Evolutionary conservation across 2,329 filamentous ascomycete genomes (phyloP), one percentile per base, ranked within the genome.

Genomic region (Colletotrichum sp.): DNA sequence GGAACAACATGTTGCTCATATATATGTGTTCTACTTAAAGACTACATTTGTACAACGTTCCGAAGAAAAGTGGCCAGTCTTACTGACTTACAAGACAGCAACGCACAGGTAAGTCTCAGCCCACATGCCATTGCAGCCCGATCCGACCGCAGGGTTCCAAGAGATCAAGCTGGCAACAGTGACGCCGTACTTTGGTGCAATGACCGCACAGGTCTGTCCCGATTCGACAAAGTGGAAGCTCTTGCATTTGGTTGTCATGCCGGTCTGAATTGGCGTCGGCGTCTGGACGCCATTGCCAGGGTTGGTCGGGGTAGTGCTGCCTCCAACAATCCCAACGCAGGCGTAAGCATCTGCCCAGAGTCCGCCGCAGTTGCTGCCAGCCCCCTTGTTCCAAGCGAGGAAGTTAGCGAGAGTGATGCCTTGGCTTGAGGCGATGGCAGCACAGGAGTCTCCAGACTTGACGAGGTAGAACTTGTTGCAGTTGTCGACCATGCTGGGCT

Each of bases 311-410:
- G 39, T 49, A 49, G 39, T 49, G 18, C 9, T 49, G 39, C 39
- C 39, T 18, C 70, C 63, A 52, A 72, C 13, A 52, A 66, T 26
- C 5, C 55, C 60, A 34, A 76, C 64, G 64, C 79, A 80, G 8
- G 70, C 69, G 30, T 76, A 77, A 7, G 71, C 62, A 16, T 70
- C 59, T 2, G 70, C 63, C 72, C 78, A 76, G 10, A 85, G 78
- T 26, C 79, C 77, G 13, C 26, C 57, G 74, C 83, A 85, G 34
- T 78, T 76, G 12, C 52, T 69, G 13, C 80, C 79, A 12, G 83
- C 78, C 21, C 78, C 78, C 7, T 83, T 82, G 72, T 86, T 83
- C 83, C 83, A 84, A 52, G 73, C 52, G 26, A 79, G 60, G 6
- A 82, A 75, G 10, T 83, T 69, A 3, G 76, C 70, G 12, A 81